phyloP scores from a whole-genome alignment of 192 early-diverging fungal genomes.

The Coemansia biformis region DNA sequence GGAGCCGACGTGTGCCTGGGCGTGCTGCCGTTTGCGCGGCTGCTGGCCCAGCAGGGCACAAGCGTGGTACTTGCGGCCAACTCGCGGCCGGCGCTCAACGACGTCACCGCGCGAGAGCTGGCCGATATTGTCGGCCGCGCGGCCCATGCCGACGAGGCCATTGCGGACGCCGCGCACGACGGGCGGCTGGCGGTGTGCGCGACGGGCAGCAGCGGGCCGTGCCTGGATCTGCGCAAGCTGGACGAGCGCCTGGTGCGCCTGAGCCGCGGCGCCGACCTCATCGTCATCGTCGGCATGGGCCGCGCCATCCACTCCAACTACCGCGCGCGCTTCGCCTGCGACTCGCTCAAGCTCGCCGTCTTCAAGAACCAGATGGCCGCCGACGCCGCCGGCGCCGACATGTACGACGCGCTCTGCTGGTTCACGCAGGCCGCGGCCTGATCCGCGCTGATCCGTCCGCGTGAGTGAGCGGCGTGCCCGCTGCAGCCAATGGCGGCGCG shows the following conservation, averaged over 20 bases:
- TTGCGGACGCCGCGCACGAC: conserved; percentile 24
- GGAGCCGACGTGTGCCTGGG: conserved; percentile 77
- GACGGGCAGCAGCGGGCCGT: conserved; percentile 68
- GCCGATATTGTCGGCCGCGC: conserved; percentile 46
- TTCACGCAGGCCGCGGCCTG: conserved; percentile 9
- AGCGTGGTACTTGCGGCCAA: conserved; percentile 70
- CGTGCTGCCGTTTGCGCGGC: conserved; percentile 68
- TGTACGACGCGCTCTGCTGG: conserved; percentile 63
- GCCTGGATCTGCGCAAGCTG: conserved; percentile 63
- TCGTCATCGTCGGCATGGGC: conserved; percentile 74
- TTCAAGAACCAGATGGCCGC: conserved; percentile 75
- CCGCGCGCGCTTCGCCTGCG: conserved; percentile 60
- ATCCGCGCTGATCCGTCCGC: too few species aligned
- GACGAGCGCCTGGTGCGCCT: conserved; percentile 55
- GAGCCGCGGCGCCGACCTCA: conserved; percentile 59
- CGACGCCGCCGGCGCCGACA: conserved; percentile 57
- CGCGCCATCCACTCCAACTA: conserved; percentile 81
- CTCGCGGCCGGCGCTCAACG: conserved; percentile 71
- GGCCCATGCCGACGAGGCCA: conserved; percentile 34
- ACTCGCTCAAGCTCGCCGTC: conserved; percentile 71
- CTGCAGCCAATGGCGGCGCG: too few species aligned
- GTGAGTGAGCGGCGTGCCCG: too few species aligned
- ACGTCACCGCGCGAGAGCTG: conserved; percentile 67
- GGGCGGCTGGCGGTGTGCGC: conserved; percentile 54
- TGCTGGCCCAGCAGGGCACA: conserved; percentile 49